phyloP scores from a whole-genome alignment of 306 rosid genomes.

The Ormosia semicastrata region DNA sequence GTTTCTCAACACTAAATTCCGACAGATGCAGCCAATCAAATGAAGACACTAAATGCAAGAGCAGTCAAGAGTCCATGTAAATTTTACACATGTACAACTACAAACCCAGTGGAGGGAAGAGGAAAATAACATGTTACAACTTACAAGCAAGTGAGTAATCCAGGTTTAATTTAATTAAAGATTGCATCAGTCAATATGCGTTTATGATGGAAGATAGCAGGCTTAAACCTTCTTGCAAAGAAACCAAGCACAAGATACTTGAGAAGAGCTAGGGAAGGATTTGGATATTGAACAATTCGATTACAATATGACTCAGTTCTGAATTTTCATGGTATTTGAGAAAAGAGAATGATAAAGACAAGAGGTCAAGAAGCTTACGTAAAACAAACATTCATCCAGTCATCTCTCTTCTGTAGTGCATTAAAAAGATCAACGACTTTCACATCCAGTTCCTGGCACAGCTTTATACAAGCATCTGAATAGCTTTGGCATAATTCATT shows the following conservation, averaged over 20 bases:
- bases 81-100: neutral
- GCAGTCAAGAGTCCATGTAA: neutral
- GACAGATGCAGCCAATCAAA: neutral
- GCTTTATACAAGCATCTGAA: constrained; percentile 79
- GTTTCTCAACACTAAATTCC: neutral
- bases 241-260: neutral
- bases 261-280: constrained; percentile 9
- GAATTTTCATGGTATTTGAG: neutral
- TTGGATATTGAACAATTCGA: neutral
- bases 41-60: neutral
- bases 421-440: constrained; percentile 74
- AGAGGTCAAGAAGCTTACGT: constrained; percentile 54
- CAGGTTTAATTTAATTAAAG: neutral
- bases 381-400: constrained; percentile 72
- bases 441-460: constrained; percentile 73
- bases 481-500: constrained; percentile 76
- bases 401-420: constrained; percentile 65
- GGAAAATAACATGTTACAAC: constrained; percentile 1
- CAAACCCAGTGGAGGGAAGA: neutral
- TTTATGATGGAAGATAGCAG: neutral
- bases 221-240: constrained; percentile 5
- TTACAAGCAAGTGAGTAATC: neutral
- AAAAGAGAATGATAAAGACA: neutral
- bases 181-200: constrained; percentile 21
- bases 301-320: constrained; percentile 8